These are phyloP conservation scores for Podila verticillata DNA, from an alignment of 192 early-diverging fungal species.

Conservation along the genomic window DNA sequence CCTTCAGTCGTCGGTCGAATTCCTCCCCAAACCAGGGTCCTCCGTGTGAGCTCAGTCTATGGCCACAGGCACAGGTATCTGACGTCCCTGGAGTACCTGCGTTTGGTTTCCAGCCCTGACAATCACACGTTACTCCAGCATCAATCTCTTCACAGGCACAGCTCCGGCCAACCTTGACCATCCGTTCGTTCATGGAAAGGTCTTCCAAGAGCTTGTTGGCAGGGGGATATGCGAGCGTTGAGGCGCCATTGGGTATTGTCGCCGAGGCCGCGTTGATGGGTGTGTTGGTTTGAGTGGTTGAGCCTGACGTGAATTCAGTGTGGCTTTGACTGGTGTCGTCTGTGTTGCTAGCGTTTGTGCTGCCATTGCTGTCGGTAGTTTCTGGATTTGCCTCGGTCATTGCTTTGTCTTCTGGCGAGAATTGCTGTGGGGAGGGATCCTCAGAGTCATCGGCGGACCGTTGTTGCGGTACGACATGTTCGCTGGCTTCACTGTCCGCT, in stretches of 20 bases:
- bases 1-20: slow-evolving; percentile 55
- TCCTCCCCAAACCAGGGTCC: slow-evolving; percentile 57
- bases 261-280: neutral
- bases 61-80: slow-evolving; percentile 58
- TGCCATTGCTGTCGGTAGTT: neutral
- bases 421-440: neutral
- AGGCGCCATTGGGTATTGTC: neutral
- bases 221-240: slow-evolving; percentile 40
- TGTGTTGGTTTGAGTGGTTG: neutral
- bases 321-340: neutral
- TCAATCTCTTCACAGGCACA: slow-evolving; percentile 51
- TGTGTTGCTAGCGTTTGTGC: neutral
- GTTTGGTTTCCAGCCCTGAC: slow-evolving; percentile 62
- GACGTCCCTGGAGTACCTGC: slow-evolving; percentile 29
- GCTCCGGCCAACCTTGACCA: slow-evolving; percentile 58
- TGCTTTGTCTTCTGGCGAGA: neutral
- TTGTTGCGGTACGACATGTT: slow-evolving; percentile 1
- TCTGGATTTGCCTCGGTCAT: neutral
- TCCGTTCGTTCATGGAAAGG: slow-evolving; percentile 52
- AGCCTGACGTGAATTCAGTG: neutral
- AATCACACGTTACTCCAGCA: slow-evolving; percentile 37
- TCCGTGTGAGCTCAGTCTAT: slow-evolving; percentile 56
- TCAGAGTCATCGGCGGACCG: neutral
- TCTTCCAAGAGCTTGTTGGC: slow-evolving; percentile 37
- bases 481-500: neutral